Evolutionary conservation across 257 asterid genomes (phyloP), one percentile per base, ranked within the genome.

Genomic region (Solanum pennellii): DNA sequence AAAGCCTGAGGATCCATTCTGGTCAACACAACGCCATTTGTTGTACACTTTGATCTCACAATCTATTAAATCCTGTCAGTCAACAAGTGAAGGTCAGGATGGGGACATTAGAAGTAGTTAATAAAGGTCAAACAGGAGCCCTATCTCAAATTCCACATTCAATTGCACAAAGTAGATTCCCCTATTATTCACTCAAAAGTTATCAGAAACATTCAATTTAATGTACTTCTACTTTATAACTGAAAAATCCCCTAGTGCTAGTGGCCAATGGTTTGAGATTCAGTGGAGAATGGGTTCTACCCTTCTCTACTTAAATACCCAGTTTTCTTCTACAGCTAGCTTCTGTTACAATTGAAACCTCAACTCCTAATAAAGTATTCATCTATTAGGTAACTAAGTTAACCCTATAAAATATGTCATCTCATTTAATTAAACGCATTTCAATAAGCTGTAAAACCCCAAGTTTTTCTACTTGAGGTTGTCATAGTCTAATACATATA

Each of bases 1-100:
- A 97, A 97, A 88, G 98, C 96, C 87, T 95, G 97, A 83, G 99
- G 98, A 90, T 95, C 98, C 99, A 97, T 97, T 87, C 73, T 59
- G 79, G 93, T 91, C 92, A 92, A 84, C 91, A 90, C 84, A 82
- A 68, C 75, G 74, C 95, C 98, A 95, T 93, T 75, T 89, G 88
- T 52, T 77, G 80, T 79, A 84, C 42, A 72, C 52, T 74, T 80
- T 49, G 59, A 15, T 39, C 80, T 86, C 84, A 59, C 68, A 21
- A 25, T 80, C 68, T 47, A 49, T 80, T 29, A 27, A 80, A 47
- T 80, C 85, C 85, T 29, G 85, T 49, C 18, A 47, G 69, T 49
- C 42, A 18, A 80, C 45, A 49, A 80, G n/a, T 49, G 69, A 31
- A 10, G 41, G 29, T 49, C 29, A 49, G 69, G 20, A 49, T 29